These are phyloP conservation scores for Rhodotorula toruloides DNA, from an alignment of 768 basidiomycete genomes.

Conservation along the genomic window DNA sequence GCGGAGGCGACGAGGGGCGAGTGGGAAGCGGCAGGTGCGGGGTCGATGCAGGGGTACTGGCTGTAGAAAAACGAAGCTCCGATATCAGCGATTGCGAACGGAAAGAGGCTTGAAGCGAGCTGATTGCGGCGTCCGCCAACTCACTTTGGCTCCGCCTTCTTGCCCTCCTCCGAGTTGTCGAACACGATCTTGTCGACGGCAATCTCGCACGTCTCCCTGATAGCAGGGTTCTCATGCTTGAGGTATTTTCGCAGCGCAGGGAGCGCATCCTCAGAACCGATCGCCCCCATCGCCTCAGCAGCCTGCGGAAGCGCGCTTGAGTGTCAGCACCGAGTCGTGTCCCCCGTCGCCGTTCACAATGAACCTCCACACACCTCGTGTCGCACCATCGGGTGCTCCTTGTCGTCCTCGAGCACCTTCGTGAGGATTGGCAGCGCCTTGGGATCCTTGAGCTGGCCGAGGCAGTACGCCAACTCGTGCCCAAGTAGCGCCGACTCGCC, in stretches of 20 bases:
- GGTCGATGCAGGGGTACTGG: constrained; percentile 76
- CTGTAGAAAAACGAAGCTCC: too few species aligned
- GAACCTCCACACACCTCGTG: constrained; percentile 65
- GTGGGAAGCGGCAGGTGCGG: constrained; percentile 61
- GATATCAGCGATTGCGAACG: constrained; percentile 31
- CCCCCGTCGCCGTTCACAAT: too few species aligned
- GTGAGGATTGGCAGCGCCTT: constrained; percentile 75
- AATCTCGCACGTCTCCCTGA: constrained; percentile 91
- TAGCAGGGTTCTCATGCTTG: constrained; percentile 61
- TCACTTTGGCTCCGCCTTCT: constrained; percentile 35
- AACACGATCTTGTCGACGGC: constrained; percentile 91
- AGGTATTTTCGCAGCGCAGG: constrained; percentile 67
- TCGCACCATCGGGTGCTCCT: constrained; percentile 90
- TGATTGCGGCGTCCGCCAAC: not conserved
- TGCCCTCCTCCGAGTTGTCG: constrained; percentile 55
- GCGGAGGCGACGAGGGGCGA: constrained; percentile 48
- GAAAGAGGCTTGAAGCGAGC: not conserved
- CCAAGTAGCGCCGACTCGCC: constrained; percentile 87
- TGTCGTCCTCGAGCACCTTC: constrained; percentile 61
- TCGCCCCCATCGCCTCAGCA: constrained; percentile 97
- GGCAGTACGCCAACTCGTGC: constrained; percentile 93
- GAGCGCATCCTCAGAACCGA: constrained; percentile 64
- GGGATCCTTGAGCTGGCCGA: constrained; percentile 77
- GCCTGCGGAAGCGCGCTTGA: constrained; percentile 54
- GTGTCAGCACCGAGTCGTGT: too few species aligned